Percentiles rank a stretch among this genome's conserved stretches.
Conservation (phyloP, 345 rosid genomes). For the Excoecaria cochinchinensis region DNA sequence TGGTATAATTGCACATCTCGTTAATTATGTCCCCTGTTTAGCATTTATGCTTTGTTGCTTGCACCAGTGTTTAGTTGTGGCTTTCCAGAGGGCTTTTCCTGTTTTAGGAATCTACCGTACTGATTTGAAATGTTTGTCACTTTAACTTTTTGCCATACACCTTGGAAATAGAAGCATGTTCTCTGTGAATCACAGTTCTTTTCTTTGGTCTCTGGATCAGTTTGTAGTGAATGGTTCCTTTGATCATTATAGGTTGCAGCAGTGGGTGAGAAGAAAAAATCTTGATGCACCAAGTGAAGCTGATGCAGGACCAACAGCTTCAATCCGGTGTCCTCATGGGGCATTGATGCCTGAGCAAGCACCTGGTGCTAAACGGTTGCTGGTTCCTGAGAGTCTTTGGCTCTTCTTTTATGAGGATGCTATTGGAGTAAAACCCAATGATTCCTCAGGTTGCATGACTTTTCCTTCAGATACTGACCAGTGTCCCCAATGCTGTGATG, state of each 20-base stretch:
- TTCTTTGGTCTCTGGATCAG: not conserved
- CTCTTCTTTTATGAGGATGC: slow-evolving; percentile 82
- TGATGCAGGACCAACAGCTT: slow-evolving; percentile 78
- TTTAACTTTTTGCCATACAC: not conserved
- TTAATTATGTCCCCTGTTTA: not conserved
- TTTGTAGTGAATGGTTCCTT: slow-evolving; percentile 9
- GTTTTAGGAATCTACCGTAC: not conserved
- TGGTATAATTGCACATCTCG: slow-evolving; percentile 55
- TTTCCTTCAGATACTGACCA: slow-evolving; percentile 59
- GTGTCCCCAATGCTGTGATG: slow-evolving; percentile 71
- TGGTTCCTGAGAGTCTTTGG: slow-evolving; percentile 88
- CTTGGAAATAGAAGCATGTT: not conserved
- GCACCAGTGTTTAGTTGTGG: slow-evolving; percentile 1
- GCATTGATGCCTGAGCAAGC: slow-evolving; percentile 84
- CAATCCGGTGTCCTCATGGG: slow-evolving; percentile 78
- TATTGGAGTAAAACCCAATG: slow-evolving; percentile 57
- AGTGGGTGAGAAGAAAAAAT: slow-evolving; percentile 91
- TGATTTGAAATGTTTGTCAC: not conserved
- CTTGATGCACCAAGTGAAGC: slow-evolving; percentile 88
- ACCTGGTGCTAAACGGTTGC: slow-evolving; percentile 79
- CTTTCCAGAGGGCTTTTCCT: not conserved
- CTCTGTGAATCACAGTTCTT: not conserved
- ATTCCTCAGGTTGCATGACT: slow-evolving; percentile 47
- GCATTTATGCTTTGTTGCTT: slow-evolving; percentile 14
- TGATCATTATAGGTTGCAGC: slow-evolving; percentile 72